Base-by-base conservation (phyloP, 108 stramenopile genomes). In the Nitzschia putrida region DNA sequence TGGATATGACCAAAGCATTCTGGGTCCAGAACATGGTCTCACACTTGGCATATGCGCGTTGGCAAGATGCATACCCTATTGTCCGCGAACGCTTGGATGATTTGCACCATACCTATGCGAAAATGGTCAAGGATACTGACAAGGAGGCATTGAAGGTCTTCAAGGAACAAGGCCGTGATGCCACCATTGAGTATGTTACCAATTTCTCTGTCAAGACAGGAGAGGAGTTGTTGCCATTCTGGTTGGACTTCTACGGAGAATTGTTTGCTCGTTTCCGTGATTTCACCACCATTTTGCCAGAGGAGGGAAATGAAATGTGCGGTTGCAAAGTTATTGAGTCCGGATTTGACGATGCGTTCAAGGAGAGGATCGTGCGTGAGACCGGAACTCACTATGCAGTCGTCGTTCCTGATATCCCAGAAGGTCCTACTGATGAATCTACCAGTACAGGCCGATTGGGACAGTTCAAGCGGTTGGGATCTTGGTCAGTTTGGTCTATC, bases 21-120 rank as follows among this genome's bases (percentile, higher is more conserved):
- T n/a, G n/a, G n/a, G n/a, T n/a, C n/a, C n/a, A 81, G 61, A 91
- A 88, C 55, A 69, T 91, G 71, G 89, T 88, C 10, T 80, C 81
- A 16, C 86, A 91, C 57, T 80, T 74, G 21, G 82, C 65, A 37
- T 91, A 91, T 72, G 57, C 37, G 0, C 75, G 86, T 11, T 91
- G 82, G 80, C 41, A 58, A 12, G 81, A 87, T 61, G 74, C 68
- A n/a, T 85, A 84, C 52, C 85, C 86, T 4, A 67, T 82, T 14
- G 64, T 87, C 7, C 57, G 76, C 18, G 29, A 59, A 14, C 76
- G 71, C 57, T 78, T 87, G 66, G 57, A 61, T 13, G 49, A 56
- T 8, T 58, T 80, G 29, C 77, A 87, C 20, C 29, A 10, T 14
- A 51, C 42, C 16, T 77, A 77, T 40, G 22, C 53, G 8, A 11